These are phyloP conservation scores for Aspergillus candidus DNA, from an alignment of 2,329 filamentous ascomycete species.

Conservation along the genomic window DNA sequence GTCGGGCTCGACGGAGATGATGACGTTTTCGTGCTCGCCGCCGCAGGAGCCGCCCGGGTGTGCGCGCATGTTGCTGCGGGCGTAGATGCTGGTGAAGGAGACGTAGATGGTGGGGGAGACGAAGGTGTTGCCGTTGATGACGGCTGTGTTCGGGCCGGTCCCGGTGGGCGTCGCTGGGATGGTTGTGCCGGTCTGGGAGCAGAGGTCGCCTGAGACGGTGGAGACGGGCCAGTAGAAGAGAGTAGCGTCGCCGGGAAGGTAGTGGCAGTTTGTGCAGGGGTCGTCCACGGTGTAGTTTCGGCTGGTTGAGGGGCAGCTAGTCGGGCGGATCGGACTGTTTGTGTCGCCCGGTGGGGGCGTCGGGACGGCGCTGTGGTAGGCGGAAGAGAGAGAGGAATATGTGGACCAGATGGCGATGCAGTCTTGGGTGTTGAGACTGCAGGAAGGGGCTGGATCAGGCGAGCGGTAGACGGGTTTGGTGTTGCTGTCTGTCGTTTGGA, in stretches of 20 bases:
- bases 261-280: slow-evolving; percentile 17
- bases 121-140: slow-evolving; percentile 16
- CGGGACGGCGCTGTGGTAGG: slow-evolving; percentile 5
- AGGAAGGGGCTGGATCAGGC: slow-evolving; percentile 5
- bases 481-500: not conserved
- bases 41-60: slow-evolving; percentile 15
- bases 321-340: slow-evolving; percentile 13
- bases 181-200: slow-evolving; percentile 16
- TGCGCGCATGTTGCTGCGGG: slow-evolving; percentile 15
- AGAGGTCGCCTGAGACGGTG: slow-evolving; percentile 15
- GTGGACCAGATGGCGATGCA: slow-evolving; percentile 20
- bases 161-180: slow-evolving; percentile 10
- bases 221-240: slow-evolving; percentile 22
- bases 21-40: slow-evolving; percentile 10
- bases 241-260: slow-evolving; percentile 16
- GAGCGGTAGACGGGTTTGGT: slow-evolving; percentile 9
- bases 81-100: slow-evolving; percentile 19
- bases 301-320: slow-evolving; percentile 9
- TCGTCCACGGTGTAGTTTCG: slow-evolving; percentile 14
- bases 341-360: slow-evolving; percentile 13
- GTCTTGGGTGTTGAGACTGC: slow-evolving; percentile 12
- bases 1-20: slow-evolving; percentile 15
- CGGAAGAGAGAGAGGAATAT: slow-evolving; percentile 8
- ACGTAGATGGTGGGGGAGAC: slow-evolving; percentile 17
- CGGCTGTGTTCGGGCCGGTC: slow-evolving; percentile 14